A percentile compares a stretch with the other conserved stretches of the same genome.
phyloP scores from a whole-genome alignment of 2,329 filamentous ascomycete species.

The Diaporthe vaccinii region DNA sequence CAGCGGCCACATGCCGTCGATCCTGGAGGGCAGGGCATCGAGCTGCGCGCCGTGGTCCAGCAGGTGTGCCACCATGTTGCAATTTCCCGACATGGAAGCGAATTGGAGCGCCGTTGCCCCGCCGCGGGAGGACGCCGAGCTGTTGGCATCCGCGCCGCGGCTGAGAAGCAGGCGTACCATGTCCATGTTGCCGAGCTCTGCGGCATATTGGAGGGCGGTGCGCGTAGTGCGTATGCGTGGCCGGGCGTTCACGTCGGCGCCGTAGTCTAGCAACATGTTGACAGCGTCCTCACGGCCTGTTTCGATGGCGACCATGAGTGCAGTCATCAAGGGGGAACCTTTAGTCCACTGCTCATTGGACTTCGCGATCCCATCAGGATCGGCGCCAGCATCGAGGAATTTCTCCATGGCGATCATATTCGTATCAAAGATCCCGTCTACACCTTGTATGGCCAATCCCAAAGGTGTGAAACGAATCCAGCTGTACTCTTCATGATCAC shows the following conservation, averaged over 20 bases:
- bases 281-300: constrained; percentile 41
- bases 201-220: constrained; percentile 45
- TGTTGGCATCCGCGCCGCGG: constrained; percentile 42
- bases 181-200: constrained; percentile 39
- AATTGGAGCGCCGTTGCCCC: constrained; percentile 44
- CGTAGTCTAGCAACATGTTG: constrained; percentile 38
- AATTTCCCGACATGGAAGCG: constrained; percentile 43
- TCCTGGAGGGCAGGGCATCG: constrained; percentile 28
- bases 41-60: constrained; percentile 37
- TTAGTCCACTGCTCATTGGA: neutral
- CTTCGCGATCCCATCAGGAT: neutral
- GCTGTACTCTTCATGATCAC: neutral
- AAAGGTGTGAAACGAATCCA: neutral
- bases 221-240: constrained; percentile 28
- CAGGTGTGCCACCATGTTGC: constrained; percentile 40
- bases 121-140: constrained; percentile 1
- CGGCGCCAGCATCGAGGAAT: neutral
- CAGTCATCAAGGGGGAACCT: neutral
- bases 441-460: neutral
- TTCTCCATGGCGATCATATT: neutral
- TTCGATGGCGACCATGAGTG: constrained; percentile 38
- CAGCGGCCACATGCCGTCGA: constrained; percentile 42
- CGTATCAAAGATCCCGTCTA: neutral
- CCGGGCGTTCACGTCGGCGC: constrained; percentile 42
- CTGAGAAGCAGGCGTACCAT: constrained; percentile 43